phyloP scores from a whole-genome alignment of 2,329 filamentous ascomycete species.

The Aspergillus sp. region DNA sequence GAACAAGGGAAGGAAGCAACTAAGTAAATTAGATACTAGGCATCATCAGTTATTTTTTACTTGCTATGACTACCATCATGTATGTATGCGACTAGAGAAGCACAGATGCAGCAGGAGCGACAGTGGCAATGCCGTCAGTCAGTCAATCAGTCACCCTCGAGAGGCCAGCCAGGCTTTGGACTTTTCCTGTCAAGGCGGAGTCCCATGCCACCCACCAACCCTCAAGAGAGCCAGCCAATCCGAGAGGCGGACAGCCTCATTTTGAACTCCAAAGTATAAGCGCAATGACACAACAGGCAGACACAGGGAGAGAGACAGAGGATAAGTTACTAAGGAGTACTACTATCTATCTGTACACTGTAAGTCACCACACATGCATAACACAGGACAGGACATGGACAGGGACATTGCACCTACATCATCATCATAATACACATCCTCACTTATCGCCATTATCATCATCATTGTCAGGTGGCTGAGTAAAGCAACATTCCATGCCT shows the following conservation, averaged over 20 bases:
- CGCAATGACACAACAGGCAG: conserved; percentile 1
- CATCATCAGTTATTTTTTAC: no score
- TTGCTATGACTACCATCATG: no score
- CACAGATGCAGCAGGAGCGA: background rate
- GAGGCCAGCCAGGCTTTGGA: background rate
- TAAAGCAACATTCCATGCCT: background rate
- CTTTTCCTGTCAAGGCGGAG: background rate
- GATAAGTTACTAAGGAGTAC: no score
- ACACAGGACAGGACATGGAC: background rate
- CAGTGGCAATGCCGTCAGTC: background rate
- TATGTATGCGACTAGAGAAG: background rate
- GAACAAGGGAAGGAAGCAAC: no score
- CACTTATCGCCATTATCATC: no score
- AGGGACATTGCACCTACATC: background rate
- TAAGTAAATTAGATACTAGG: no score
- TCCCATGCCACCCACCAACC: background rate
- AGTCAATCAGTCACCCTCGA: no score
- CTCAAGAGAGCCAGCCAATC: background rate
- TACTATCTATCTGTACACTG: background rate
- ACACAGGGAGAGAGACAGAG: background rate
- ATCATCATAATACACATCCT: no score
- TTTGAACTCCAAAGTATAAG: conserved; percentile 6
- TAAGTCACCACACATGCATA: conserved; percentile 6
- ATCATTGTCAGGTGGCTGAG: background rate
- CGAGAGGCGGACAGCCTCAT: conserved; percentile 7